Percentiles rank a stretch among this genome's conserved stretches.
phyloP scores from a whole-genome alignment of 768 basidiomycete genomes.

The Mycena amicta region DNA sequence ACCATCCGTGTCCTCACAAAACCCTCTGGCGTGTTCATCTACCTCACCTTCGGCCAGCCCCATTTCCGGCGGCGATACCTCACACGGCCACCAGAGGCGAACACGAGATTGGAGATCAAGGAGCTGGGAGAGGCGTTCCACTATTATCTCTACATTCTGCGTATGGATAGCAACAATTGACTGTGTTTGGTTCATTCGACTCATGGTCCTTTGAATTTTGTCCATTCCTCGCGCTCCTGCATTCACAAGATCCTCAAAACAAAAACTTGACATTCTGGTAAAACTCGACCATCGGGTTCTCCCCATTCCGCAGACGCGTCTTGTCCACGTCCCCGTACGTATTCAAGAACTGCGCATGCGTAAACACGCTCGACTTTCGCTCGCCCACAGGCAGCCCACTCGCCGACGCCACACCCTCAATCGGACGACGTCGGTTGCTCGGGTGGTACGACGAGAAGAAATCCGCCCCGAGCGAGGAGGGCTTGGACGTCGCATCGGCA shows the following conservation, averaged over 20 bases:
- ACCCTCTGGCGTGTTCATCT: conserved; percentile 64
- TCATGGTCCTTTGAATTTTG: too few species aligned
- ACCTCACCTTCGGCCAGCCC: conserved; percentile 87
- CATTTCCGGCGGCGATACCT: conserved; percentile 81
- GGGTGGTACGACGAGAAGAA: conserved; percentile 76
- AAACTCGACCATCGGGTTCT: conserved; percentile 86
- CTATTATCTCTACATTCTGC: conserved; percentile 66
- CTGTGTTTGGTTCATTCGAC: too few species aligned
- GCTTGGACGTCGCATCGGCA: conserved; percentile 44
- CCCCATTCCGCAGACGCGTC: conserved; percentile 77
- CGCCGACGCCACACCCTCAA: conserved; percentile 72
- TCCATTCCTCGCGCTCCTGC: too few species aligned
- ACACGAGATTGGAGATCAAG: conserved; percentile 54
- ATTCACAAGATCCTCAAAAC: conserved; percentile 66
- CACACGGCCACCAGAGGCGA: conserved; percentile 49
- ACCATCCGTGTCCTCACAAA: conserved; percentile 68
- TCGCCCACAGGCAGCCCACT: conserved; percentile 82
- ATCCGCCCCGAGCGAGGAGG: conserved; percentile 54
- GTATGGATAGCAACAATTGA: too few species aligned
- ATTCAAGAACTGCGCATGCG: conserved; percentile 86
- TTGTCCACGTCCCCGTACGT: conserved; percentile 76
- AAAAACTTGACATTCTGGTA: conserved; percentile 94
- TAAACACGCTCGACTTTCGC: conserved; percentile 81
- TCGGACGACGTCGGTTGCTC: conserved; percentile 57
- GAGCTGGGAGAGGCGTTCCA: conserved; percentile 81